A percentile compares a stretch with the other conserved stretches of the same genome.
phyloP scores from a whole-genome alignment of 768 basidiomycete genomes.

The Coprinellus aureogranulatus region DNA sequence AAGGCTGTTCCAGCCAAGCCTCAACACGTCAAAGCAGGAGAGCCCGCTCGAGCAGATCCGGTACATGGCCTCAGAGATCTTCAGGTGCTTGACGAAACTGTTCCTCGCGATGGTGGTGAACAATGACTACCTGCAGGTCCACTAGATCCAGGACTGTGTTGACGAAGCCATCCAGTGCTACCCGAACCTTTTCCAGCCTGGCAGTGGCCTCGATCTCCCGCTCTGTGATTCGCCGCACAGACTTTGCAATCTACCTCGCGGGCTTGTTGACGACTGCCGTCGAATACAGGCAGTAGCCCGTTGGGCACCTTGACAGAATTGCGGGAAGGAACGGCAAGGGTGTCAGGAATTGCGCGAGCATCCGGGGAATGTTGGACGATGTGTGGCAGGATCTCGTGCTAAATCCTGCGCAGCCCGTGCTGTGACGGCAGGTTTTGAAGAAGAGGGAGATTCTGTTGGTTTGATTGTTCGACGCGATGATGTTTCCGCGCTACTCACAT shows the following conservation, averaged over 20 bases:
- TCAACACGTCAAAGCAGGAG: constrained; percentile 17
- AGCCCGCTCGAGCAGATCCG: constrained; percentile 35
- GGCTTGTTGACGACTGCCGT: constrained; percentile 63
- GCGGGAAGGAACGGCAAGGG: constrained; percentile 30
- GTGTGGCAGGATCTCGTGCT: constrained; percentile 53
- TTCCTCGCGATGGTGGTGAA: constrained; percentile 78
- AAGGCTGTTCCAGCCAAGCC: constrained; percentile 18
- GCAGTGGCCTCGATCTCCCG: constrained; percentile 31
- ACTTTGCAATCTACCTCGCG: constrained; percentile 73
- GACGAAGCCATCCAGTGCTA: constrained; percentile 52
- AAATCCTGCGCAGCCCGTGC: constrained; percentile 37
- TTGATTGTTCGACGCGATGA: constrained; percentile 13
- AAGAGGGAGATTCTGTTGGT: constrained; percentile 50
- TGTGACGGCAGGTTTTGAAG: constrained; percentile 61
- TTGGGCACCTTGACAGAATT: constrained; percentile 44
- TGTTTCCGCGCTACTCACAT: no score
- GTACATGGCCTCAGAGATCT: constrained; percentile 53
- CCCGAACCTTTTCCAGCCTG: constrained; percentile 30
- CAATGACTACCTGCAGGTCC: constrained; percentile 63
- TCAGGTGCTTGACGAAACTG: constrained; percentile 70
- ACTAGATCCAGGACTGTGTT: constrained; percentile 58
- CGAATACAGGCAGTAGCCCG: constrained; percentile 41
- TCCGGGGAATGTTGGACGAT: constrained; percentile 48
- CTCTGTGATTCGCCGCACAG: constrained; percentile 71
- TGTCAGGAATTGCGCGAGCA: constrained; percentile 65